A percentile compares a stretch with the other conserved stretches of the same genome.
phyloP scores from a whole-genome alignment of 306 rosid genomes.

The Vigna mungo region DNA sequence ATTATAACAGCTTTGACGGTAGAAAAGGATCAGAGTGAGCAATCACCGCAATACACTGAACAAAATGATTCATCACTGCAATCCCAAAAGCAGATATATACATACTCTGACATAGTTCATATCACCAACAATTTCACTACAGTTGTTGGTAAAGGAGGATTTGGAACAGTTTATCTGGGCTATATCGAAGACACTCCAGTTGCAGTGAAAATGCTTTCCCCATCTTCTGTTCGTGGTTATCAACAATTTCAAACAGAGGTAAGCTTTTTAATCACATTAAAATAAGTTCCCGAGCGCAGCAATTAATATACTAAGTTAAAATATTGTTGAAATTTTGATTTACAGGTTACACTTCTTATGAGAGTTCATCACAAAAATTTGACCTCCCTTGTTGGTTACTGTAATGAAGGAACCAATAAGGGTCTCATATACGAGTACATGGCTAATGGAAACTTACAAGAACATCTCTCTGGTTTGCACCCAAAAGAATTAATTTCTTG shows the following conservation, averaged over 20 bases:
- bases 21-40: neutral
- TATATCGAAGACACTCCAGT: slow-evolving; percentile 49
- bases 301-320: neutral
- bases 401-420: slow-evolving; percentile 40
- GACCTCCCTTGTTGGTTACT: slow-evolving; percentile 52
- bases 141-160: slow-evolving; percentile 57
- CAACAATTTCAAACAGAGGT: slow-evolving; percentile 64
- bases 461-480: slow-evolving; percentile 49
- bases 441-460: slow-evolving; percentile 46
- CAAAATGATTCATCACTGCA: neutral
- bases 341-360: slow-evolving; percentile 42
- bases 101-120: slow-evolving; percentile 40
- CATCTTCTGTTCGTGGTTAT: slow-evolving; percentile 51
- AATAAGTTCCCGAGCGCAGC: neutral
- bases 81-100: slow-evolving; percentile 33
- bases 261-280: neutral
- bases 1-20: neutral
- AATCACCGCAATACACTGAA: neutral
- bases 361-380: slow-evolving; percentile 52
- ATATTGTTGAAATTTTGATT: neutral
- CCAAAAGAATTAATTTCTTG: too few species aligned
- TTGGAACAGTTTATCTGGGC: slow-evolving; percentile 55
- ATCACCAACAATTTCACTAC: slow-evolving; percentile 56
- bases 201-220: slow-evolving; percentile 64
- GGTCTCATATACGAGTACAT: slow-evolving; percentile 53